Evolutionary conservation across 2,329 filamentous ascomycete genomes (phyloP).

Genomic region (Calonectria pauciramosa): DNA sequence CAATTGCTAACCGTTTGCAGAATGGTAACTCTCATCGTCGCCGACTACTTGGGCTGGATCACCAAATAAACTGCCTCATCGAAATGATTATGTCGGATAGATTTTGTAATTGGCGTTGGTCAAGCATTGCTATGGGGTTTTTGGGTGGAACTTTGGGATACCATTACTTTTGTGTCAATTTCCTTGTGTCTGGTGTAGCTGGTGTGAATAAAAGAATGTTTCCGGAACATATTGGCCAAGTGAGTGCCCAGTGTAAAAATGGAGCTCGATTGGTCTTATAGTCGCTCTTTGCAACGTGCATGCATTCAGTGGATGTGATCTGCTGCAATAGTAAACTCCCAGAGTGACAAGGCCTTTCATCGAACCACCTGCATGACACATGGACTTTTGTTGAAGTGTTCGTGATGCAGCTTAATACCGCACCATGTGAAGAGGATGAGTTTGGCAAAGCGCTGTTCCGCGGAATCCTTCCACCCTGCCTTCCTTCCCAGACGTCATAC

Average conservation of each 20-base stretch:
- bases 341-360: not conserved
- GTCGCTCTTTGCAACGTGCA: not conserved
- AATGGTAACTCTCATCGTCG: constrained; percentile 74
- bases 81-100: constrained; percentile 30
- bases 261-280: too few relatives aligned
- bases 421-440: not conserved
- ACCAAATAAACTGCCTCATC: constrained; percentile 60
- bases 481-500: not conserved
- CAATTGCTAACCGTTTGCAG: constrained; percentile 52
- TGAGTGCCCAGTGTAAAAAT: not conserved
- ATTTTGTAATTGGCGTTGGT: constrained; percentile 42
- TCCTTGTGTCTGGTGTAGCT: constrained; percentile 30
- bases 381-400: not conserved
- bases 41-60: constrained; percentile 72
- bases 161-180: constrained; percentile 37
- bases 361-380: not conserved
- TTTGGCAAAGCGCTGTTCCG: not conserved
- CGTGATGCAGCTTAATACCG: not conserved
- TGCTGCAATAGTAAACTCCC: not conserved
- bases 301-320: not conserved
- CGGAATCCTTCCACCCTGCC: not conserved
- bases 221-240: not conserved
- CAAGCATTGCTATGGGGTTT: constrained; percentile 35
- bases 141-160: constrained; percentile 38
- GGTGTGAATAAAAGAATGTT: constrained; percentile 27